Evolutionary conservation across 495 filamentous ascomycete genomes (phyloP).

Genomic region (Penicillium odoratum): DNA sequence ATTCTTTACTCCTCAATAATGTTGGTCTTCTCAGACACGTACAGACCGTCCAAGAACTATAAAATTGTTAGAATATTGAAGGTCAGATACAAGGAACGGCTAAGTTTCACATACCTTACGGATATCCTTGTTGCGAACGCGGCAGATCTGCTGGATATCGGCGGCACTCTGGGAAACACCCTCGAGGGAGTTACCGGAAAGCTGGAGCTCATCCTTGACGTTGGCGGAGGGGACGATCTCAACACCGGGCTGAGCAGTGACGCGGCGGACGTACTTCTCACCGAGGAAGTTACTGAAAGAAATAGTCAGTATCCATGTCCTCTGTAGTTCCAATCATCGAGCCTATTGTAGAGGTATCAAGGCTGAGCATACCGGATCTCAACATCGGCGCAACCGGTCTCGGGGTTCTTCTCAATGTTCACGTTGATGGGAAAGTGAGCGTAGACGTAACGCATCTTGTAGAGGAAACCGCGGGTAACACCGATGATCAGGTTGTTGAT

Average conservation of each 20-base stretch:
- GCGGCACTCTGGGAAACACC: conserved; percentile 95
- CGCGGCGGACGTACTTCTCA: conserved; percentile 96
- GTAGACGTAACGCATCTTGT: conserved; percentile 99
- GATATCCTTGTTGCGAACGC: conserved; percentile 99
- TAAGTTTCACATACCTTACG: conserved; percentile 70
- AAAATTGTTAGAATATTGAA: conserved; percentile 21
- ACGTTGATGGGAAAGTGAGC: conserved; percentile 99
- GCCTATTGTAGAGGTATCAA: conserved; percentile 9
- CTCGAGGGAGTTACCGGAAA: conserved; percentile 93
- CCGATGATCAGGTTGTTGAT: conserved; percentile 98
- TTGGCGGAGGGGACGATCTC: conserved; percentile 84
- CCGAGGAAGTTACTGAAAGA: conserved; percentile 88
- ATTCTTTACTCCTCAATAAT: conserved; percentile 68
- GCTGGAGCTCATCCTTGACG: conserved; percentile 94
- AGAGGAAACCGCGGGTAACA: conserved; percentile 98
- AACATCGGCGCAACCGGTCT: conserved; percentile 84
- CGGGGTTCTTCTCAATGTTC: conserved; percentile 93
- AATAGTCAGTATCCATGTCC: neutral
- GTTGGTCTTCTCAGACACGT: conserved; percentile 97
- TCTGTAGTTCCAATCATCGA: neutral
- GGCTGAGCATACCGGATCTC: conserved; percentile 82
- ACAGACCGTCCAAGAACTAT: conserved; percentile 99
- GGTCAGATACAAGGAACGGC: neutral
- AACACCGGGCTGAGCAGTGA: conserved; percentile 86
- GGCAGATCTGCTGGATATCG: conserved; percentile 99